A percentile compares a stretch with the other conserved stretches of the same genome.
Evolutionary conservation across 1,284 basidiomycete genomes (phyloP).

Genomic region (Volvariella surrecta): DNA sequence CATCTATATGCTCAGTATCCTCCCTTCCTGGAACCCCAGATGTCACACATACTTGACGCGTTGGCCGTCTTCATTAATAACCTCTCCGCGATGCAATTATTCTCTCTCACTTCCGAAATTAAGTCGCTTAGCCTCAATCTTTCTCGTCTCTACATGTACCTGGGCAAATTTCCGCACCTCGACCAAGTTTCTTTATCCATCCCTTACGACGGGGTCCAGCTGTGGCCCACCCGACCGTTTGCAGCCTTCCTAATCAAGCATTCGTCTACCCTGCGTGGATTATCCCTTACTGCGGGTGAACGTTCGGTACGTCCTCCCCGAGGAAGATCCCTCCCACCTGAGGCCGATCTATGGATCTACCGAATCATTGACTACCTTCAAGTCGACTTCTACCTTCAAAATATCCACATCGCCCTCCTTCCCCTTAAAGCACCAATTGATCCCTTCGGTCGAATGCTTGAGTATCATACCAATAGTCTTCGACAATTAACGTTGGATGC

Average conservation of each 20-base stretch:
- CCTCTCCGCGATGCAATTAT: constrained; percentile 21
- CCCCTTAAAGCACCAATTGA: no score
- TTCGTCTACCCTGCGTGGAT: constrained; percentile 19
- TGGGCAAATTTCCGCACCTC: constrained; percentile 28
- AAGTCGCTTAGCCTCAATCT: constrained; percentile 24
- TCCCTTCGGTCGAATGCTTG: no score
- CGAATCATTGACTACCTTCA: constrained; percentile 15
- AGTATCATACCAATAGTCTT: no score
- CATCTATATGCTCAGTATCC: constrained; percentile 23
- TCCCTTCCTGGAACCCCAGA: constrained; percentile 18
- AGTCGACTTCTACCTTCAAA: no score
- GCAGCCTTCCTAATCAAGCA: constrained; percentile 25
- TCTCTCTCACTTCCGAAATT: constrained; percentile 26
- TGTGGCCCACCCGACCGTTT: constrained; percentile 21
- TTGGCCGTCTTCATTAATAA: constrained; percentile 29
- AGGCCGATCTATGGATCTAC: constrained; percentile 28
- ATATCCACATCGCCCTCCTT: no score
- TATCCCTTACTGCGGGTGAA: constrained; percentile 24
- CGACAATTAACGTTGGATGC: no score
- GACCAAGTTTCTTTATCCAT: constrained; percentile 26
- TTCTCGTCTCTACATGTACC: constrained; percentile 22
- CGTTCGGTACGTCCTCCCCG: constrained; percentile 15
- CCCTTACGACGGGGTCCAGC: constrained; percentile 31
- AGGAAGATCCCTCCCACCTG: constrained; percentile 11
- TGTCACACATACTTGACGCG: constrained; percentile 21